Conservation (phyloP, 2,329 filamentous ascomycete genomes). For the Corinectria fuckeliana region DNA sequence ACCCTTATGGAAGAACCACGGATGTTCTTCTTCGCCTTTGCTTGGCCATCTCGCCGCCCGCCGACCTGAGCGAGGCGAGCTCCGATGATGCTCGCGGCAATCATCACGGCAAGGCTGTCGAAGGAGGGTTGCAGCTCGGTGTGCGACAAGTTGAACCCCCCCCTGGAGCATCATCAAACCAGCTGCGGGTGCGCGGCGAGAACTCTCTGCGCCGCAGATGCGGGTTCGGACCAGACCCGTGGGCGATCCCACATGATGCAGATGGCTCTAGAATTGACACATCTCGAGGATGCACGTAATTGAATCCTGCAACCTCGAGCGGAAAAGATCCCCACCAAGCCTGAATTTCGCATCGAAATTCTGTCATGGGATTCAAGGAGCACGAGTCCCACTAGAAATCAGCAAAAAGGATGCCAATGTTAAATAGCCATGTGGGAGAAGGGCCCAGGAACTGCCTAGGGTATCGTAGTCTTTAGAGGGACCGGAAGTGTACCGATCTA, state of each 20-base stretch:
- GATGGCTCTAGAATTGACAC: background rate
- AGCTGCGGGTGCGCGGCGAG: conserved; percentile 15
- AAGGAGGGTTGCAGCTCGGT: conserved; percentile 6
- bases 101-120: conserved; percentile 9
- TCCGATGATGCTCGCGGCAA: conserved; percentile 5
- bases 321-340: conserved; percentile 8
- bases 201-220: conserved; percentile 29
- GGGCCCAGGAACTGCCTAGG: conserved; percentile 3
- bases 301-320: conserved; percentile 14
- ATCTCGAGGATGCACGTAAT: conserved; percentile 9
- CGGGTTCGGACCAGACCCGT: conserved; percentile 1
- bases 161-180: conserved; percentile 5
- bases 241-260: conserved; percentile 10
- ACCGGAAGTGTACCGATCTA: conserved; percentile 9
- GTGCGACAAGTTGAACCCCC: conserved; percentile 5
- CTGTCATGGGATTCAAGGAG: conserved; percentile 1
- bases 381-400: conserved; percentile 1
- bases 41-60: conserved; percentile 7
- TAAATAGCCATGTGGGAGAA: conserved; percentile 12
- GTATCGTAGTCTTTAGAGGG: conserved; percentile 5
- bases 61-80: conserved; percentile 17
- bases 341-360: conserved; percentile 11
- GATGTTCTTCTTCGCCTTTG: conserved; percentile 17
- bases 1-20: conserved; percentile 12
- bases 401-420: background rate